Percentiles rank a stretch among this genome's conserved stretches.
Conservation (phyloP, 2,329 filamentous ascomycete genomes). For the Claviceps capensis region DNA sequence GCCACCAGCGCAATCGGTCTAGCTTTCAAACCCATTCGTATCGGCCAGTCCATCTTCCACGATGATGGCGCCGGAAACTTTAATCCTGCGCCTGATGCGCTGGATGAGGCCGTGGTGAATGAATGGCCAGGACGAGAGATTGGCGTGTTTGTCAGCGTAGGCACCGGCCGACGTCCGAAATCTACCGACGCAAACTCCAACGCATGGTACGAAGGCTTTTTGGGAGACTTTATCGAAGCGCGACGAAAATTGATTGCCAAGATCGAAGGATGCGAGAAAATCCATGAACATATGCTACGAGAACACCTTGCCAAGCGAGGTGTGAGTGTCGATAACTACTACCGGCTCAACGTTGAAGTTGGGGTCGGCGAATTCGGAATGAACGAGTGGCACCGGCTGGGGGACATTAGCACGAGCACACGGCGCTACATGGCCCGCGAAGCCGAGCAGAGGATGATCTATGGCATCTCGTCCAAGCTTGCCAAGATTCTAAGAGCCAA, state of each 20-base stretch:
- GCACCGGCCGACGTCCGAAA: constrained; percentile 72
- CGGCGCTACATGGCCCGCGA: constrained; percentile 64
- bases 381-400: constrained; percentile 94
- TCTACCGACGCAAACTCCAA: constrained; percentile 55
- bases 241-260: constrained; percentile 72
- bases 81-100: constrained; percentile 71
- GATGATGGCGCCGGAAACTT: constrained; percentile 87
- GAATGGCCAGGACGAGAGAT: constrained; percentile 93
- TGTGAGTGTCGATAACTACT: constrained; percentile 83
- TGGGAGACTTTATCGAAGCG: constrained; percentile 87
- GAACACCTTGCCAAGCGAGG: constrained; percentile 64
- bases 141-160: constrained; percentile 82
- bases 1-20: constrained; percentile 86
- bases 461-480: constrained; percentile 64
- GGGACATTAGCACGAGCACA: constrained; percentile 88
- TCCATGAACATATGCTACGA: constrained; percentile 72
- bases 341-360: constrained; percentile 90
- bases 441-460: constrained; percentile 63
- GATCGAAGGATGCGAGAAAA: constrained; percentile 89
- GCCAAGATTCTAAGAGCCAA: constrained; percentile 73
- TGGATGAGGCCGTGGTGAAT: constrained; percentile 83
- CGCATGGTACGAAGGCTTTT: constrained; percentile 86
- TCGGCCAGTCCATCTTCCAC: constrained; percentile 86
- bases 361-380: constrained; percentile 95
- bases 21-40: constrained; percentile 89